phyloP scores from a whole-genome alignment of 768 basidiomycete genomes.

The Mycena haematopus region DNA sequence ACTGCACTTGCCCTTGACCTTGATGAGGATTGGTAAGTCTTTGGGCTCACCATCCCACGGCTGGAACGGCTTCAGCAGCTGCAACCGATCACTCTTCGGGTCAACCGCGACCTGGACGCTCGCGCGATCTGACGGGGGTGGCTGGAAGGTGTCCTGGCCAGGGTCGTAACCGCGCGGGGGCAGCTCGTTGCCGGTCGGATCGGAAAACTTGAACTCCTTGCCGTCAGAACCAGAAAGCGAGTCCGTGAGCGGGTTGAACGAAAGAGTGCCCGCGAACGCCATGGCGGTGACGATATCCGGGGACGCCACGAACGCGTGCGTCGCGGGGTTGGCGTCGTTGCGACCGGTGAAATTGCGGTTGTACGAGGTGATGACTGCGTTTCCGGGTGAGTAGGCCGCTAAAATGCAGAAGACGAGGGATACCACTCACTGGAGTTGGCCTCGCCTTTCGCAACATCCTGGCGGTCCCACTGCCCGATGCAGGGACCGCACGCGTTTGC shows the following conservation, averaged over 20 bases:
- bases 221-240: conserved; percentile 87
- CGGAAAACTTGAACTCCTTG: conserved; percentile 97
- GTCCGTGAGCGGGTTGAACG: conserved; percentile 97
- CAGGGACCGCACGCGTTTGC: conserved; percentile 99
- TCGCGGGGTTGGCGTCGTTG: conserved; percentile 99
- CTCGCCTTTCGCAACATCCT: conserved; percentile 96
- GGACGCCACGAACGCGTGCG: conserved; percentile 94
- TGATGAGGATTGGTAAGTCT: conserved; percentile 94
- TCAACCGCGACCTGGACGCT: conserved; percentile 86
- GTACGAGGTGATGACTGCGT: conserved; percentile 94
- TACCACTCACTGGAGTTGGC: conserved; percentile 85
- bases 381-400: conserved; percentile 10
- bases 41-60: conserved; percentile 93
- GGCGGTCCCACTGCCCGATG: conserved; percentile 98
- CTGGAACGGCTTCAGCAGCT: conserved; percentile 81
- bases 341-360: conserved; percentile 99
- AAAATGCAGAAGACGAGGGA: background rate
- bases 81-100: conserved; percentile 80
- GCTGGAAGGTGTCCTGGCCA: conserved; percentile 96
- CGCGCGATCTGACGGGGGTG: conserved; percentile 86
- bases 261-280: conserved; percentile 91
- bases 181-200: conserved; percentile 90
- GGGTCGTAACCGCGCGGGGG: conserved; percentile 96
- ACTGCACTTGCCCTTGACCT: conserved; percentile 99
- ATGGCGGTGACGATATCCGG: conserved; percentile 97